Base-by-base conservation (phyloP, 2,329 filamentous ascomycete species). In the Talaromyces verruculosus region DNA sequence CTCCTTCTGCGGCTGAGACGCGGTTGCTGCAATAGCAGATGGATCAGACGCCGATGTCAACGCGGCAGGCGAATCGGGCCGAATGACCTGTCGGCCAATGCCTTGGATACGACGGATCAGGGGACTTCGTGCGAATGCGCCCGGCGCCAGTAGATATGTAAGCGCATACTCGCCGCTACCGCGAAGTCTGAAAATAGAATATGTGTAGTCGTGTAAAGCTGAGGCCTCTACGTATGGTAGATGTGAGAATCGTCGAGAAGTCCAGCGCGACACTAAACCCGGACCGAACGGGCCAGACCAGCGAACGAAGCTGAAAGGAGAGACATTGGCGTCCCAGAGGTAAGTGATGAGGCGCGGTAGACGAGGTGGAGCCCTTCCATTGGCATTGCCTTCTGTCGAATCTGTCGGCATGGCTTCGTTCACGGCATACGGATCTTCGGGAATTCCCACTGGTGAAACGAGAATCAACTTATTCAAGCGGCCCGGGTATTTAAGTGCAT, bases 251-350 rank as follows among this genome's bases (percentile, higher is more conserved):
- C 95, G 89, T 22, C 95, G 88, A 17, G 90, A 92, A 8, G 92
- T 97, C 95, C 95, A 99, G 66, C 93, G 93, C 0, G 93, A 97
- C 0, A 97, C 92, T 41, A 99, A 88, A 28, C 93, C 88, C 3
- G 95, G 95, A 0, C 95, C 95, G 0, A 99, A 82, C 0, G 95
- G 95, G 0, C 95, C 95, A 1, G 92, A 85, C 83, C 93, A 89
- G 67, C 95, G 91, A 15, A 99, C 88, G 59, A 99, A 83, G 70
- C 89, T 94, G 78, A 99, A 99, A 6, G 95, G 95, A 0, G 93
- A 97, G 69, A 98, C 88, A 75, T 99, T 99, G 71, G 93, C 91
- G 71, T 99, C 95, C 95, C 95, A 99, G 4, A 99, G 87, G 80
- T 93, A 97, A 65, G 89, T 88, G 22, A 98, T 83, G 93, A 94